These are phyloP conservation scores for Brassica napus DNA, from an alignment of 345 rosid species.

Conservation along the genomic window Da-Ae NC_063451.1:15144501-15145000, in stretches of 20 bases:
- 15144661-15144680: constrained; percentile 35
- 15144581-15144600: constrained; percentile 70
- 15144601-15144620: constrained; percentile 66
- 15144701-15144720: constrained; percentile 32
- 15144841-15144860: constrained; percentile 67
- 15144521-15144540: constrained; percentile 56
- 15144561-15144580: constrained; percentile 78
- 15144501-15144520: constrained; percentile 63
- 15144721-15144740: constrained; percentile 39
- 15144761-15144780: constrained; percentile 47
- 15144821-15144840: constrained; percentile 58
- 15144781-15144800: constrained; percentile 55
- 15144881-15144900: constrained; percentile 36
- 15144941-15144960: constrained; percentile 33
- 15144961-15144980: constrained; percentile 7
- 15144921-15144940: constrained; percentile 44
- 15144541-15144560: constrained; percentile 55
- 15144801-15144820: constrained; percentile 48
- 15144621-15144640: constrained; percentile 62
- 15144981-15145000: neutral
- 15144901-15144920: constrained; percentile 40
- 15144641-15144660: constrained; percentile 42
- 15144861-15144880: constrained; percentile 49
- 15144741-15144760: constrained; percentile 41
- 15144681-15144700: constrained; percentile 59